Evolutionary conservation across 176 grass and related monocot species (phyloP).

Genomic region (Musa itinerans): DNA sequence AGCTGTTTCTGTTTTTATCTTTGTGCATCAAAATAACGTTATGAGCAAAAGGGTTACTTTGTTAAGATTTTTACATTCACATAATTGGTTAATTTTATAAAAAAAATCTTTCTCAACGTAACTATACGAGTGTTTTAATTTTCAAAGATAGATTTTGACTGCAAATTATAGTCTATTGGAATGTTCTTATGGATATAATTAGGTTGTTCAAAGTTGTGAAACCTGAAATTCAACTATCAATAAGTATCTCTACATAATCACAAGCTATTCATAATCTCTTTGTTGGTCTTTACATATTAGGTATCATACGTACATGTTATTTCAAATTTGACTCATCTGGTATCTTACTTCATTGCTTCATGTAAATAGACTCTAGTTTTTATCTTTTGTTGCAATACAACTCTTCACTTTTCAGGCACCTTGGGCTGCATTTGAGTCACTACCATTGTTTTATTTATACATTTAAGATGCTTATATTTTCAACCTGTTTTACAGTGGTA

Average conservation of each 20-base stretch:
- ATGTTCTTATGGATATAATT: neutral
- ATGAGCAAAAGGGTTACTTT: no score
- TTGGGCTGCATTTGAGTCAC: neutral
- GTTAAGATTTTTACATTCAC: no score
- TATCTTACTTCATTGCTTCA: no score
- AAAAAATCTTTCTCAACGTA: no score
- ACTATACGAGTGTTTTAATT: no score
- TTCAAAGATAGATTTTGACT: neutral
- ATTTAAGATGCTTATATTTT: constrained; percentile 20
- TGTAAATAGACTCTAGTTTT: neutral
- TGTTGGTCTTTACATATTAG: neutral
- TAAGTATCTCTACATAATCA: neutral
- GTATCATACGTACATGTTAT: neutral
- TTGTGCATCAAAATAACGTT: no score
- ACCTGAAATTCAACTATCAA: neutral
- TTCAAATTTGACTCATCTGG: neutral
- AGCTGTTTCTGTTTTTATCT: no score
- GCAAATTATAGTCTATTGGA: no score
- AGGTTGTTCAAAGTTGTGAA: neutral
- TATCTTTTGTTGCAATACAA: neutral
- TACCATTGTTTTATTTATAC: neutral
- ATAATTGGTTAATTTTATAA: no score
- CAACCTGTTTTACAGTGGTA: constrained; percentile 50
- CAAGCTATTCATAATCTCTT: neutral
- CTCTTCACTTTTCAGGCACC: neutral